A percentile compares a stretch with the other conserved stretches of the same genome.
Conservation (phyloP, 2,329 filamentous ascomycete genomes). For the Calonectria fujianensis region DNA sequence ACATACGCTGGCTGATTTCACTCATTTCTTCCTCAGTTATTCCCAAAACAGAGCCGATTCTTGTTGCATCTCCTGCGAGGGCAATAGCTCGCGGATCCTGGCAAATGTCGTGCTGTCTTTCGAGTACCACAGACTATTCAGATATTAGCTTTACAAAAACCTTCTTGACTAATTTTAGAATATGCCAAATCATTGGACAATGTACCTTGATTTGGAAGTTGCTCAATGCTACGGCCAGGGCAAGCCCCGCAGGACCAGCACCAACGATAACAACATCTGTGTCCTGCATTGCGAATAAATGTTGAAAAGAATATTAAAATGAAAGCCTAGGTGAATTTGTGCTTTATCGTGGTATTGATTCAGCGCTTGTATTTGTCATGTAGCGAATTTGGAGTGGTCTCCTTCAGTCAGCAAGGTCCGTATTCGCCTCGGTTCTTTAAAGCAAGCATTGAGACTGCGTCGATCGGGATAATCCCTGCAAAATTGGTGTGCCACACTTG, state of each 20-base stretch:
- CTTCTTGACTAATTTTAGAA: background rate
- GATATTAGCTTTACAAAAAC: background rate
- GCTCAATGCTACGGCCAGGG: conserved; percentile 7
- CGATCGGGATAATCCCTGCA: background rate
- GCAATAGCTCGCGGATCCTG: conserved; percentile 26
- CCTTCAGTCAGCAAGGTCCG: background rate
- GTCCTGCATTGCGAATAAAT: background rate
- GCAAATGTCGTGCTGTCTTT: conserved; percentile 10
- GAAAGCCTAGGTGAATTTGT: background rate
- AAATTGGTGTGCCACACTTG: background rate
- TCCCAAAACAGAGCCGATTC: background rate
- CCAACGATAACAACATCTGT: conserved; percentile 29
- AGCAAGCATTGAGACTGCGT: background rate
- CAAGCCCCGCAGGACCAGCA: conserved; percentile 23
- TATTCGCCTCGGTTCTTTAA: background rate
- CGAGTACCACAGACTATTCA: conserved; percentile 19
- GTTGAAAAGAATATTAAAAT: background rate
- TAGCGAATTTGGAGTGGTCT: background rate
- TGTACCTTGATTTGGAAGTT: conserved; percentile 14
- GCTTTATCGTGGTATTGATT: background rate
- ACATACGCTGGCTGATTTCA: conserved; percentile 23
- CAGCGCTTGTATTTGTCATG: background rate
- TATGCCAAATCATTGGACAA: background rate
- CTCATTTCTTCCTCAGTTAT: background rate
- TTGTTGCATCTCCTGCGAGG: conserved; percentile 1